A percentile compares a stretch with the other conserved stretches of the same genome.
phyloP scores from a whole-genome alignment of 495 filamentous ascomycete genomes.

The Geopyxis carbonaria region DNA sequence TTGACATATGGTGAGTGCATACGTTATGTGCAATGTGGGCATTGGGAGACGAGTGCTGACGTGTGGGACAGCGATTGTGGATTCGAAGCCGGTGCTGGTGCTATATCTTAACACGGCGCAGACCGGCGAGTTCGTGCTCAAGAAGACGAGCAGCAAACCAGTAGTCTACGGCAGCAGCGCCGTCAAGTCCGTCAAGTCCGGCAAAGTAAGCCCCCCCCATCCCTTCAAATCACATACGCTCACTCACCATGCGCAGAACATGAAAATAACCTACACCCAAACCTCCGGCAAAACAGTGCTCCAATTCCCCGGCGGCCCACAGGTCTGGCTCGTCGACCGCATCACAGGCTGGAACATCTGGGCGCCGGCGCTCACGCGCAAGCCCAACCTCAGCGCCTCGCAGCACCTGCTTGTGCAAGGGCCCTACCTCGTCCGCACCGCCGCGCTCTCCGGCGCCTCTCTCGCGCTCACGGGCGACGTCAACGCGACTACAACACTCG shows the following conservation, averaged over 20 bases:
- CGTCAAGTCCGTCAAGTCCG: too few relatives aligned
- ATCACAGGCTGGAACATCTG: constrained; percentile 35
- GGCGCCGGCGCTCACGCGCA: constrained; percentile 30
- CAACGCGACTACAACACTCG: constrained; percentile 48
- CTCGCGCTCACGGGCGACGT: constrained; percentile 51
- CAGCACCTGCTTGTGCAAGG: constrained; percentile 46
- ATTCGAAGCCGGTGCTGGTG: too few relatives aligned
- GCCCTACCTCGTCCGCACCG: constrained; percentile 54
- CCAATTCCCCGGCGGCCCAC: constrained; percentile 26
- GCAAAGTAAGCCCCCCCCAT: constrained; percentile 6
- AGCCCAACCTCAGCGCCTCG: constrained; percentile 25
- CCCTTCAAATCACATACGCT: background rate
- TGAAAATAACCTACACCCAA: constrained; percentile 27
- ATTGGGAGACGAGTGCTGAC: too few relatives aligned
- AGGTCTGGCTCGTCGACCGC: constrained; percentile 30
- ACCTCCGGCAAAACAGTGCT: constrained; percentile 26
- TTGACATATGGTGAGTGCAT: too few relatives aligned
- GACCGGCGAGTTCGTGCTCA: too few relatives aligned
- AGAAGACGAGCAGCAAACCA: too few relatives aligned
- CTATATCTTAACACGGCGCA: too few relatives aligned
- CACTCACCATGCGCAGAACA: constrained; percentile 5
- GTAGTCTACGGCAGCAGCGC: too few relatives aligned
- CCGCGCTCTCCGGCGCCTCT: constrained; percentile 33
- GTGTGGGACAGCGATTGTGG: too few relatives aligned
- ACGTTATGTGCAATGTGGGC: too few relatives aligned